Base-by-base conservation (phyloP, 371 early-diverging fungal genomes). In the Zychaea mexicana region DNA sequence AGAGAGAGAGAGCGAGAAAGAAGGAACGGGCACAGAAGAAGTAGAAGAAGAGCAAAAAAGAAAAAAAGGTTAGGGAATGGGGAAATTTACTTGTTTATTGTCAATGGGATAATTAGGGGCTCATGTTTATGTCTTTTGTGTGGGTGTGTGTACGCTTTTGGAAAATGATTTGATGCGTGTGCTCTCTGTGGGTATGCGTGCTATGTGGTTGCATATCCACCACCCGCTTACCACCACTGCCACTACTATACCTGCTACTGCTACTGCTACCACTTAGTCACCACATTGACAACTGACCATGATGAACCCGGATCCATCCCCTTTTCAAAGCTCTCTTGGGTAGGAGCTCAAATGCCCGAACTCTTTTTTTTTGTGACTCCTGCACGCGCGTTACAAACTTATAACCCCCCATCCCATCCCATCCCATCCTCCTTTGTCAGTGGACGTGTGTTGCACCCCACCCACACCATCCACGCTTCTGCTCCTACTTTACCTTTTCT, bases 251-350 rank as follows among this genome's bases (percentile, higher is more conserved):
- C n/a, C n/a, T n/a, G n/a, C n/a, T n/a, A n/a, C n/a, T n/a, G n/a
- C n/a, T n/a, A n/a, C n/a, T n/a, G n/a, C n/a, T n/a, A n/a, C n/a
- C n/a, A n/a, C n/a, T 21, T 52, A 47, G n/a, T 13, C 12, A 39
- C 24, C 52, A 36, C 36, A 47, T 21, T 47, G 46, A 47, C 32
- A 47, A 32, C 32, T 52, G 24, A 33, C 22, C 45, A n/a, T n/a
- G n/a, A 49, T 60, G 49, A 60, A 52, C 56, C 54, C 55, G 19
- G 31, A n/a, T n/a, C n/a, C 55, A 22, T 47, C 62, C 53, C 53
- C 52, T 54, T 36, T 52, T 24, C 27, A 19, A 10, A 19, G 19
- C 52, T 52, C 27, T 52, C 15, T 52, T 52, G 24, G 52, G 52
- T 52, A 52, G 17, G 38, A 36, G 38, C 38, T 36, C 38, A 36